Evolutionary conservation across 1,139 yeast species (phyloP).

Genomic region (Saccharomyces hybrid): DNA sequence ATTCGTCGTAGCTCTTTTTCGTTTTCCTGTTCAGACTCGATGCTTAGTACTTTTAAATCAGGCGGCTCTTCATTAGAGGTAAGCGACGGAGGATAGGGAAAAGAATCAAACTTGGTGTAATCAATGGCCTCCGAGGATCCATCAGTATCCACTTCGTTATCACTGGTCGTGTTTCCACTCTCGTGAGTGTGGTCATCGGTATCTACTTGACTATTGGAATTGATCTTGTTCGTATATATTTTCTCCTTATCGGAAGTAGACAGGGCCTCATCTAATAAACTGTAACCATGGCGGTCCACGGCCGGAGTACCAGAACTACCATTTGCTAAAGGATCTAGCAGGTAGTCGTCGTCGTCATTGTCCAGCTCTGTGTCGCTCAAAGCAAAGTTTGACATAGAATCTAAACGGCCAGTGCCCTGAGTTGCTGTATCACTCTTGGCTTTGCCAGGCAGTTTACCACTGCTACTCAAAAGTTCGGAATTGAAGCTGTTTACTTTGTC

Average conservation of each 20-base stretch:
- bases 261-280: background rate
- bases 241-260: background rate
- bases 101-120: background rate
- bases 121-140: background rate
- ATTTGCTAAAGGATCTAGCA: background rate
- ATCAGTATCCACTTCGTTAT: background rate
- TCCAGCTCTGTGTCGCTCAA: conserved; percentile 24
- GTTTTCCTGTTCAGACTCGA: background rate
- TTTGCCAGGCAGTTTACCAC: conserved; percentile 5
- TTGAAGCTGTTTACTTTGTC: conserved; percentile 21
- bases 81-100: background rate
- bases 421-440: conserved; percentile 21
- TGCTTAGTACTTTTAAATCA: background rate
- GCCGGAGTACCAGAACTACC: background rate
- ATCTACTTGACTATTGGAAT: background rate
- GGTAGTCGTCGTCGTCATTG: background rate
- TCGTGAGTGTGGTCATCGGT: background rate
- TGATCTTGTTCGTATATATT: background rate
- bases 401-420: conserved; percentile 21
- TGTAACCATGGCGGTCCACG: background rate
- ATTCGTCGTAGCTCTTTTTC: conserved; percentile 1
- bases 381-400: conserved; percentile 29
- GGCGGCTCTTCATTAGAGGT: background rate
- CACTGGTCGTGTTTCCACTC: background rate
- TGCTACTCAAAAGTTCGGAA: conserved; percentile 14